Evolutionary conservation across 108 stramenopile genomes (phyloP).

Genomic region (Nitzschia palea): DNA sequence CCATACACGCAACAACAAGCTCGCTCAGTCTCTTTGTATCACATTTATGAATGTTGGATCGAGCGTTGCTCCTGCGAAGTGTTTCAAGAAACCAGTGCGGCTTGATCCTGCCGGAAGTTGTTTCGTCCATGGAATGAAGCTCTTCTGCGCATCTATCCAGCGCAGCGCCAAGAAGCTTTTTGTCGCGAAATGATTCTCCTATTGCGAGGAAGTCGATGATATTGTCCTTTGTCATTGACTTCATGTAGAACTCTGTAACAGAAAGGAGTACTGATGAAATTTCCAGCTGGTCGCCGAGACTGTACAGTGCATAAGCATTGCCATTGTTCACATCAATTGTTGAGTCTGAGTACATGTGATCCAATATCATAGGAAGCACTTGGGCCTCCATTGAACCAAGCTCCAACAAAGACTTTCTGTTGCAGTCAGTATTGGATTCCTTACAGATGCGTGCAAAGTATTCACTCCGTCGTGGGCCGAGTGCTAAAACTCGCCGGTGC

Average conservation of each 20-base stretch:
- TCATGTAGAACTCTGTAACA: conserved; percentile 23
- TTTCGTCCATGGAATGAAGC: conserved; percentile 17
- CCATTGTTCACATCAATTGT: conserved; percentile 10
- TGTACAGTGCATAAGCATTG: conserved; percentile 26
- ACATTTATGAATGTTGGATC: conserved; percentile 2
- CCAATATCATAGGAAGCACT: conserved; percentile 34
- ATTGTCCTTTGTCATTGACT: conserved; percentile 23
- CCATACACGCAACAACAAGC: conserved; percentile 17
- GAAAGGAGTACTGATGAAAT: conserved; percentile 14
- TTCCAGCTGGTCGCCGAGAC: conserved; percentile 29
- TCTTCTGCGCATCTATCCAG: conserved; percentile 15
- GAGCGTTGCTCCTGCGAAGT: neutral
- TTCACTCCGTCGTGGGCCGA: conserved; percentile 43
- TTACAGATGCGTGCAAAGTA: conserved; percentile 48
- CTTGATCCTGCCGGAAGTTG: conserved; percentile 11
- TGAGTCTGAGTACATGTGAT: conserved; percentile 34
- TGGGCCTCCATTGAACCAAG: conserved; percentile 24
- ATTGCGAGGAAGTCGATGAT: conserved; percentile 17
- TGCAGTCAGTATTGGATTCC: neutral
- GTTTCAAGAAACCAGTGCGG: conserved; percentile 12
- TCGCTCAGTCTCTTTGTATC: conserved; percentile 5
- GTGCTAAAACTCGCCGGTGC: conserved; percentile 48
- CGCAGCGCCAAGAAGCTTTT: conserved; percentile 18
- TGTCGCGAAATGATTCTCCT: conserved; percentile 15
- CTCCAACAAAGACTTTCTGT: conserved; percentile 3